Percentiles rank a stretch among this genome's conserved stretches.
These are phyloP conservation scores for Xylariales sp. DNA, from an alignment of 2,329 filamentous ascomycete genomes.

Conservation along the genomic window DNA sequence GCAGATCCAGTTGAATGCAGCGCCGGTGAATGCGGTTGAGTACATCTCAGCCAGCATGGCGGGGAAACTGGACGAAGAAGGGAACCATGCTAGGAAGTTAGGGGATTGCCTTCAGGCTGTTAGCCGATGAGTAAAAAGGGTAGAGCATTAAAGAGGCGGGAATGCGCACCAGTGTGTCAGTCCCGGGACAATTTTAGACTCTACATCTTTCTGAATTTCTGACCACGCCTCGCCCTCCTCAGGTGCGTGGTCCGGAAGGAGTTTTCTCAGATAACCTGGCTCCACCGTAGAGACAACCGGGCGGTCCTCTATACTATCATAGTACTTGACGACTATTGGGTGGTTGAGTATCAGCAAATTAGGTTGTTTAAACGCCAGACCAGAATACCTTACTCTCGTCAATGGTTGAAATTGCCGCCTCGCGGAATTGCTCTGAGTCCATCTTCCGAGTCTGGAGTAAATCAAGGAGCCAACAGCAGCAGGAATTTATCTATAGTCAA, in stretches of 20 bases:
- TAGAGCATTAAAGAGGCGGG: too few species aligned
- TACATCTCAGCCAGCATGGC: slow-evolving; percentile 91
- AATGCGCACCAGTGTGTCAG: slow-evolving; percentile 72
- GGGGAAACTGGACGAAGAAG: slow-evolving; percentile 76
- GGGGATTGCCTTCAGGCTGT: slow-evolving; percentile 76
- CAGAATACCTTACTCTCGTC: slow-evolving; percentile 67
- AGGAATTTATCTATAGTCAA: too few species aligned
- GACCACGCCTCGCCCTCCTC: slow-evolving; percentile 68
- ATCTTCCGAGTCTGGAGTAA: slow-evolving; percentile 50
- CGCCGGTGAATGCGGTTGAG: slow-evolving; percentile 79
- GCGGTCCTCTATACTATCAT: slow-evolving; percentile 65
- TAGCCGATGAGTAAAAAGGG: too few species aligned
- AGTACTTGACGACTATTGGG: slow-evolving; percentile 73
- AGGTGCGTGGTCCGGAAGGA: slow-evolving; percentile 66
- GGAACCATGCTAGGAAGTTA: slow-evolving; percentile 95
- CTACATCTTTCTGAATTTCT: slow-evolving; percentile 78
- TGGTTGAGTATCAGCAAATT: slow-evolving; percentile 5
- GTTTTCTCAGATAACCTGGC: slow-evolving; percentile 79
- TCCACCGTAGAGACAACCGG: slow-evolving; percentile 73
- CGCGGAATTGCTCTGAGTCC: slow-evolving; percentile 74
- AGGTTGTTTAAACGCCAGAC: not conserved
- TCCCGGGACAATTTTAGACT: slow-evolving; percentile 82
- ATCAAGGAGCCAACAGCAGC: too few species aligned
- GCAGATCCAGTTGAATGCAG: slow-evolving; percentile 97
- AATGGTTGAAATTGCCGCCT: slow-evolving; percentile 72